These are phyloP conservation scores for Chrysopogon serrulatus DNA, from an alignment of 176 grass and related monocot genomes.

Conservation along the genomic window DNA sequence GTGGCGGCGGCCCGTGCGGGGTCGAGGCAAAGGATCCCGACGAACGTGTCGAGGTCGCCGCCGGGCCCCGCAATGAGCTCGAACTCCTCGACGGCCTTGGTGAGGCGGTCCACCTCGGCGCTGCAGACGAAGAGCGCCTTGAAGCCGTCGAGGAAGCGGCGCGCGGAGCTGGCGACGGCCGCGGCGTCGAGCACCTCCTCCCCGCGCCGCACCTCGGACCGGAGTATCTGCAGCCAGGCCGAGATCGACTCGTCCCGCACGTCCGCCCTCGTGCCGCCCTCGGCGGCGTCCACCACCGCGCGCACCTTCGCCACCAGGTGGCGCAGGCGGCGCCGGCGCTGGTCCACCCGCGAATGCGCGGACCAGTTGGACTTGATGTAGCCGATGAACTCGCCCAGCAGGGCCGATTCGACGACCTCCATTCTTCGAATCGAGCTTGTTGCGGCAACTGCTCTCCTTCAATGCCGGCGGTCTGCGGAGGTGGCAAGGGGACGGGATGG, in stretches of 20 bases:
- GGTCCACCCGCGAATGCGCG: background rate
- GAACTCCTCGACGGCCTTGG: slow-evolving; percentile 11
- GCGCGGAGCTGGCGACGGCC: background rate
- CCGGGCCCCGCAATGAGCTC: background rate
- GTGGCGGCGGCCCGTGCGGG: background rate
- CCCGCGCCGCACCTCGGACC: background rate
- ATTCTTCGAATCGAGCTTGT: background rate
- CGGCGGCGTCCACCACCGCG: background rate
- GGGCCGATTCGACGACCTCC: background rate
- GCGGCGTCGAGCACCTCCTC: slow-evolving; percentile 19
- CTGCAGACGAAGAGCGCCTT: background rate
- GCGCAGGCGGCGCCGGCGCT: background rate
- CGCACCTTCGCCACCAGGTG: slow-evolving; percentile 25
- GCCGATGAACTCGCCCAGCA: background rate
- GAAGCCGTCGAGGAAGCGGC: background rate
- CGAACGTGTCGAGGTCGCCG: slow-evolving; percentile 20
- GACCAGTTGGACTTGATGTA: background rate
- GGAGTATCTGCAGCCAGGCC: slow-evolving; percentile 5
- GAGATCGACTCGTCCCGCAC: background rate
- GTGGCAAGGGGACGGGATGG: too few relatives aligned
- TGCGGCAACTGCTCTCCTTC: too few relatives aligned
- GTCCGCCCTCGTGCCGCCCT: background rate
- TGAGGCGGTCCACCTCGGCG: slow-evolving; percentile 29
- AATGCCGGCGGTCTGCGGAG: too few relatives aligned
- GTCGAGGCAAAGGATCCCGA: slow-evolving; percentile 17